Base-by-base conservation (phyloP, 2,329 filamentous ascomycete species). In the Beauveria sp. region DNA sequence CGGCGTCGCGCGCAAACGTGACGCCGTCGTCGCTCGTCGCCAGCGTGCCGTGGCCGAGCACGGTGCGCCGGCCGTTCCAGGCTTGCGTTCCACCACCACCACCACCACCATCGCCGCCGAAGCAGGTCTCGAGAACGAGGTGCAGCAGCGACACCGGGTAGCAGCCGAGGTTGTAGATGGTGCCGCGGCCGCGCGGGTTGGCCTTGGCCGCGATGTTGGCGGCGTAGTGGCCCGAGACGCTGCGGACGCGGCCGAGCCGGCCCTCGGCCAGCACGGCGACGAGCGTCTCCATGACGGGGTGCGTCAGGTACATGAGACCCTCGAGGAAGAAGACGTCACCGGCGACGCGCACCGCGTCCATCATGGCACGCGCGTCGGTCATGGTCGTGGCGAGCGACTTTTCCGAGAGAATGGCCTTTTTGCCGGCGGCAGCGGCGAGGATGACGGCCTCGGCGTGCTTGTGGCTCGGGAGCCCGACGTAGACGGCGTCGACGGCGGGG, bases 151-250 rank as follows among this genome's bases (percentile, higher is more conserved):
- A 70, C 24, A 68, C 67, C 2, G 67, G 68, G 26, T 70, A 70
- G 62, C 68, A 70, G 6, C 68, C 68, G 41, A 70, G 61, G 62
- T 70, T 70, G 60, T 70, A 70, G 46, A 70, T 70, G 30, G 68
- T 70, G n/a, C 68, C 68, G 65, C 64, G 67, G 12, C 67, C 68
- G 24, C 67, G 54, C 10, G 68, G 68, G 47, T 70, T 70, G 55
- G 68, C 68, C 55, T 66, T 67, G 26, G 65, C 63, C 61, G 67
- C 68, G 57, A 70, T 69, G 56, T 69, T 64, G 57, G 68, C 67
- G 7, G 68, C 67, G 61, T 70, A 69, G 62, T 69, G 66, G 37
- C 63, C 68, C 3, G 65, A 66, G 18, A 70, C 63, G 37, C 64
- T 63, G 22, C 64, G 64, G 55, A 70, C 37, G 26, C 52, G 44